Evolutionary conservation across 2,329 filamentous ascomycete species (phyloP), one percentile per base, ranked within the genome.

Genomic region (Tricladium varicosporioides): DNA sequence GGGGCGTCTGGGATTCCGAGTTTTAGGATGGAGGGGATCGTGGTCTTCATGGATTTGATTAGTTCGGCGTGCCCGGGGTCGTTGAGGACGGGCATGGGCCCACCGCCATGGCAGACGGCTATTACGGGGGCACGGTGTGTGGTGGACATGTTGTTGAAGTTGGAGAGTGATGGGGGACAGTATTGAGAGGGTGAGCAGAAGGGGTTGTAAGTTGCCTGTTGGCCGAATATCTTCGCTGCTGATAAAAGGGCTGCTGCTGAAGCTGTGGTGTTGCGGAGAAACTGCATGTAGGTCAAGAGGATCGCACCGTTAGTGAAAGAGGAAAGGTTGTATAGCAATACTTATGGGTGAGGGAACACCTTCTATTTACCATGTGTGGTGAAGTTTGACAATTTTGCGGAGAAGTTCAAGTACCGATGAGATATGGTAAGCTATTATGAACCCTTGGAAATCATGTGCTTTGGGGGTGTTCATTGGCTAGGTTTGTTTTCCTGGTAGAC

Each of bases 51-150:
- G 0, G 81, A 84, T 49, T 74, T 70, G 36, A 76, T 76, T 61
- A 85, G 79, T 42, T 71, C 66, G 15, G 73, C 73, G 65, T 85
- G 82, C 5, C 60, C 66, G 0, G 81, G 80, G 66, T 86, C 82
- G 58, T 77, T 77, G 5, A 86, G 73, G 15, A 85, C 56, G 3
- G 83, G 83, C 75, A 86, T 74, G 2, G 83, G 83, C 1, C 83
- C 78, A 7, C 65, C 65, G 16, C 65, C 65, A 22, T 68, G 65
- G 19, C 63, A 66, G 45, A 67, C 58, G 10, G 65, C 33, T 11
- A 67, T 48, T 1, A 63, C 63, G 1, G 63, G 57, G 11, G 63
- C 63, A 31, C 58, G 59, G 15, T 53, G 5, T 56, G 57, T 60
- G 18, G 33, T 55, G 46, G 55, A 7, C 58, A 59, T 60, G 18